Evolutionary conservation across 2,329 filamentous ascomycete species (phyloP).

Genomic region (Scytalidium sp.): DNA sequence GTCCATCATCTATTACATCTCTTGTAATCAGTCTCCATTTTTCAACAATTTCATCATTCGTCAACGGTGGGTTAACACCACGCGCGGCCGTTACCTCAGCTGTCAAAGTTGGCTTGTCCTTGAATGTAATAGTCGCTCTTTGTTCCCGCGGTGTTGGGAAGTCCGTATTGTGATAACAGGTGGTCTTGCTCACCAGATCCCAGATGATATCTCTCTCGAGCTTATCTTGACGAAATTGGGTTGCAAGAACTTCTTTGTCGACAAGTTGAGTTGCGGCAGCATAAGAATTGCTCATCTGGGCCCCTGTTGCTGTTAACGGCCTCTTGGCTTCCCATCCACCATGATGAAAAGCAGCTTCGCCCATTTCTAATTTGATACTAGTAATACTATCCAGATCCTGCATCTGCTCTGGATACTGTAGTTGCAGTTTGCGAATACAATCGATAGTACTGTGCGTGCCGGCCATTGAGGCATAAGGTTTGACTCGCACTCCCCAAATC

Average conservation of each 20-base stretch:
- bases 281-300: conserved; percentile 37
- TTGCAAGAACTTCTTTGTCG: conserved; percentile 31
- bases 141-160: conserved; percentile 8
- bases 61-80: conserved; percentile 29
- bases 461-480: conserved; percentile 35
- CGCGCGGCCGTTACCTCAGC: conserved; percentile 21
- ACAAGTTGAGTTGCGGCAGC: conserved; percentile 34
- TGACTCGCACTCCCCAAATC: conserved; percentile 30
- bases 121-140: conserved; percentile 21
- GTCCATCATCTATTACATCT: conserved; percentile 26
- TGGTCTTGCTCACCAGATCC: conserved; percentile 29
- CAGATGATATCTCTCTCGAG: conserved; percentile 34
- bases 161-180: conserved; percentile 17
- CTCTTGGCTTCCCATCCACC: conserved; percentile 32
- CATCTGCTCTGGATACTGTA: conserved; percentile 22
- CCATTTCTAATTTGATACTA: conserved; percentile 27
- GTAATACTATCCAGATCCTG: conserved; percentile 25
- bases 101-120: conserved; percentile 17
- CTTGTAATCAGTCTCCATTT: conserved; percentile 34
- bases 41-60: conserved; percentile 33
- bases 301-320: conserved; percentile 32
- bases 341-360: conserved; percentile 29
- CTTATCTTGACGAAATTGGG: conserved; percentile 28
- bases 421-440: conserved; percentile 30
- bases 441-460: conserved; percentile 34